phyloP scores from a whole-genome alignment of 257 asterid species.

The Solanum appendiculatum region DNA sequence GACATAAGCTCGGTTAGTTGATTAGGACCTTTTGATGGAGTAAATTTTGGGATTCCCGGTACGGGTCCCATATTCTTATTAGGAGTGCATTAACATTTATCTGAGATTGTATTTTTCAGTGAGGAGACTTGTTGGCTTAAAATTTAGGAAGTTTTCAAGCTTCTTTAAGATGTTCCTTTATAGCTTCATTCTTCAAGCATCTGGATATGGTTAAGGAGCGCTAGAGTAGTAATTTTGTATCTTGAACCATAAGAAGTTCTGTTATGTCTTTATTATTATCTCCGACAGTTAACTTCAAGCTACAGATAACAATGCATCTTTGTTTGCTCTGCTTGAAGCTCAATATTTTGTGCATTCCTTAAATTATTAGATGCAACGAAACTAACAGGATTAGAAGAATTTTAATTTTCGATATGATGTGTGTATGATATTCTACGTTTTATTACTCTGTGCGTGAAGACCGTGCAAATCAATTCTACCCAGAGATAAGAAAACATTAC shows the following conservation, averaged over 20 bases:
- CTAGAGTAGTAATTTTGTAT: background rate
- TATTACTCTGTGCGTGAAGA: conserved; percentile 57
- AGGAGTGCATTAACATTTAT: background rate
- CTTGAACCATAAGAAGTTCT: background rate
- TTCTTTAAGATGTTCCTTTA: background rate
- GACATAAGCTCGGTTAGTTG: too few species aligned
- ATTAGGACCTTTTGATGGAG: too few species aligned
- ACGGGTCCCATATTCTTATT: too few species aligned
- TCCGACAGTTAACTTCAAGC: background rate
- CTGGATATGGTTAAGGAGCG: background rate
- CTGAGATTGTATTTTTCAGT: background rate
- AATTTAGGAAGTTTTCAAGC: background rate
- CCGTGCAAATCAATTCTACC: conserved; percentile 51
- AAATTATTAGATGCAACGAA: too few species aligned
- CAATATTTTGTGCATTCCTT: too few species aligned
- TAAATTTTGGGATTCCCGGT: too few species aligned
- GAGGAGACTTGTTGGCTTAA: background rate
- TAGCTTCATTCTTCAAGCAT: background rate
- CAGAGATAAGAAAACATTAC: conserved; percentile 62
- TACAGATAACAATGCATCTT: too few species aligned
- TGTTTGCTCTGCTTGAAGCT: too few species aligned
- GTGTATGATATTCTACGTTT: conserved; percentile 28
- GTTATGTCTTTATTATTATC: background rate
- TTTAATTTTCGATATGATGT: background rate
- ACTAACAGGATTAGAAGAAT: background rate